Conservation (phyloP, 495 filamentous ascomycete species). For the Aspergillus saccharolyticus region DNA sequence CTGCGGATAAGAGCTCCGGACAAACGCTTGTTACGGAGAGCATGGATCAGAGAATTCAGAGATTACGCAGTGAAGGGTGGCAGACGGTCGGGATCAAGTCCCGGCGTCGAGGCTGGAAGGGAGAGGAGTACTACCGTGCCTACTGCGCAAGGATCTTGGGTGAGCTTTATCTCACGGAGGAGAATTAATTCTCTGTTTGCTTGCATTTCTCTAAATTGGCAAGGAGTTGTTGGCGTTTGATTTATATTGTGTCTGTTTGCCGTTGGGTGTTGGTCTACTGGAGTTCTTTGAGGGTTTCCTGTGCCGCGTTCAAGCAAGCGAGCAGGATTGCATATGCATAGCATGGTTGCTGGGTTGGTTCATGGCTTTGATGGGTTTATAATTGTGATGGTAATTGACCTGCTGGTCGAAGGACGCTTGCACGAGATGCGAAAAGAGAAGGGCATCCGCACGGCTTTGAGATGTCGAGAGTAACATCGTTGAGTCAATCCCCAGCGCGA, state of each 20-base stretch:
- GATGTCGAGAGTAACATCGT: no score
- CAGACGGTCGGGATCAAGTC: conserved; percentile 30
- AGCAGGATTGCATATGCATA: not conserved
- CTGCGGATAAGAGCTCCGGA: not conserved
- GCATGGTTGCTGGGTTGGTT: not conserved
- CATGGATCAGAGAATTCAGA: conserved; percentile 30
- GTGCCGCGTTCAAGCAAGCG: not conserved
- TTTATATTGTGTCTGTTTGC: not conserved
- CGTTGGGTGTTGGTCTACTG: not conserved
- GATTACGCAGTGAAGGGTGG: conserved; percentile 33
- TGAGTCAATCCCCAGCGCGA: no score
- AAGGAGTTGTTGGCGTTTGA: not conserved
- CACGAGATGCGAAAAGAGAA: no score
- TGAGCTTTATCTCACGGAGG: conserved; percentile 25
- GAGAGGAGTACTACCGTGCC: conserved; percentile 31
- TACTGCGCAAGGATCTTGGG: conserved; percentile 30
- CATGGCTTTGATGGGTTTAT: no score
- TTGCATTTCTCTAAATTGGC: not conserved
- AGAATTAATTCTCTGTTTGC: not conserved
- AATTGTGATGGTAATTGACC: not conserved
- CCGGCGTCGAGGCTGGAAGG: conserved; percentile 32
- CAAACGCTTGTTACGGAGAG: conserved; percentile 19
- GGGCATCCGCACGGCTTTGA: no score
- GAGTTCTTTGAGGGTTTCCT: not conserved
- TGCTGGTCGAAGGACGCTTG: not conserved